phyloP scores from a whole-genome alignment of 345 rosid species.

The Camelina laxa region DNA sequence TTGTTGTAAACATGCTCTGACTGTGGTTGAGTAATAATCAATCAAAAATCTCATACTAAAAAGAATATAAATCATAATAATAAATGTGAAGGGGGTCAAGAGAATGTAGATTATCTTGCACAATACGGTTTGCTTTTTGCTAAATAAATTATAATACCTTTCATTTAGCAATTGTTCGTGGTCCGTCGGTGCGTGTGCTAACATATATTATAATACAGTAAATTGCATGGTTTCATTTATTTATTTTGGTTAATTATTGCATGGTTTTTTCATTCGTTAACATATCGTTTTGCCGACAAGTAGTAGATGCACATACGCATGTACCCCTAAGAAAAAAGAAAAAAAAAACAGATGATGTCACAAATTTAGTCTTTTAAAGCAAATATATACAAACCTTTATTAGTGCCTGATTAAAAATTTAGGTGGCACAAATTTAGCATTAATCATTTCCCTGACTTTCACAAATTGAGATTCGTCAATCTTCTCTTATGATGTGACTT shows the following conservation, averaged over 20 bases:
- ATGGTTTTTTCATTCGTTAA: slow-evolving; percentile 13
- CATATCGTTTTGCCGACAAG: slow-evolving; percentile 19
- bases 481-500: slow-evolving; percentile 19
- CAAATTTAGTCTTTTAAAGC: too few species aligned
- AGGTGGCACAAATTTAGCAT: slow-evolving; percentile 3
- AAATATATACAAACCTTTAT: too few species aligned
- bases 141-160: slow-evolving; percentile 2
- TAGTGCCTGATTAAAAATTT: background rate
- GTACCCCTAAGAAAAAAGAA: background rate
- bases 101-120: slow-evolving; percentile 38
- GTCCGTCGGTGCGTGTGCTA: slow-evolving; percentile 36
- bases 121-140: slow-evolving; percentile 27
- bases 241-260: background rate
- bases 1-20: slow-evolving; percentile 16
- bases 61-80: background rate
- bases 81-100: slow-evolving; percentile 12
- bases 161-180: slow-evolving; percentile 18
- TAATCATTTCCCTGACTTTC: slow-evolving; percentile 13
- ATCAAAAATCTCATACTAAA: slow-evolving; percentile 6
- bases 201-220: slow-evolving; percentile 23
- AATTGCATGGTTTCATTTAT: slow-evolving; percentile 4
- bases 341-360: background rate
- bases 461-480: background rate
- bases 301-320: slow-evolving; percentile 20
- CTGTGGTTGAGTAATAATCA: slow-evolving; percentile 22